Evolutionary conservation across 495 filamentous ascomycete species (phyloP).

Genomic region (Neurospora sublineolata): DNA sequence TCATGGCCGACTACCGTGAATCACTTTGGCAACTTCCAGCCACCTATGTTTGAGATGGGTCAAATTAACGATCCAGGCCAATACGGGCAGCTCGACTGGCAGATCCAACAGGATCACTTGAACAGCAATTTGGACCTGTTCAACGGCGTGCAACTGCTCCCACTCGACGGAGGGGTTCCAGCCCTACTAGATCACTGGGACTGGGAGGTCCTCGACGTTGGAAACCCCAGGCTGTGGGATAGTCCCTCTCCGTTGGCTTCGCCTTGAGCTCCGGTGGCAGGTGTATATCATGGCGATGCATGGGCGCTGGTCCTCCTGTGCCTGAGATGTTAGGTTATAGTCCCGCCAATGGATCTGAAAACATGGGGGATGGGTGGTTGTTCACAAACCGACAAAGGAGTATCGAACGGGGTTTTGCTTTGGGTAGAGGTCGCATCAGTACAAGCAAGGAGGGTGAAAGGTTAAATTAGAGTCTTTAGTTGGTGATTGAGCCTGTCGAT

Average conservation of each 20-base stretch:
- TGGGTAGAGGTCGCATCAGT: not conserved
- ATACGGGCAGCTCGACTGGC: slow-evolving; percentile 11
- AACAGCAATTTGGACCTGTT: not conserved
- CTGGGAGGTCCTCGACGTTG: slow-evolving; percentile 15
- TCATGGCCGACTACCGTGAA: not conserved
- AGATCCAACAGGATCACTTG: not conserved
- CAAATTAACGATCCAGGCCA: not conserved
- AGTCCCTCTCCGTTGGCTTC: not conserved
- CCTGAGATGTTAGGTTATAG: not conserved
- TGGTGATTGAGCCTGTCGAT: not conserved
- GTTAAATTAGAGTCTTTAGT: not conserved
- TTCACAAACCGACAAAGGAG: not conserved
- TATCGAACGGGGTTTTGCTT: not conserved
- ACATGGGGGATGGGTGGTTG: not conserved
- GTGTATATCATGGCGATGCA: not conserved
- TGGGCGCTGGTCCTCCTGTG: not conserved
- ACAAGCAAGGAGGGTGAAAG: not conserved
- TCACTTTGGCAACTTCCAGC: not conserved
- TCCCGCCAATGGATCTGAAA: not conserved
- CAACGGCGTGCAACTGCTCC: slow-evolving; percentile 1
- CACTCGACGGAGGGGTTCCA: slow-evolving; percentile 6
- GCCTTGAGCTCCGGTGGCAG: not conserved
- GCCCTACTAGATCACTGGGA: slow-evolving; percentile 17
- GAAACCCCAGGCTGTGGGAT: slow-evolving; percentile 13
- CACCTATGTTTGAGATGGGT: not conserved